A percentile compares a stretch with the other conserved stretches of the same genome.
Conservation (phyloP, 1,284 basidiomycete genomes). For the Sporisorium sorghi region DNA sequence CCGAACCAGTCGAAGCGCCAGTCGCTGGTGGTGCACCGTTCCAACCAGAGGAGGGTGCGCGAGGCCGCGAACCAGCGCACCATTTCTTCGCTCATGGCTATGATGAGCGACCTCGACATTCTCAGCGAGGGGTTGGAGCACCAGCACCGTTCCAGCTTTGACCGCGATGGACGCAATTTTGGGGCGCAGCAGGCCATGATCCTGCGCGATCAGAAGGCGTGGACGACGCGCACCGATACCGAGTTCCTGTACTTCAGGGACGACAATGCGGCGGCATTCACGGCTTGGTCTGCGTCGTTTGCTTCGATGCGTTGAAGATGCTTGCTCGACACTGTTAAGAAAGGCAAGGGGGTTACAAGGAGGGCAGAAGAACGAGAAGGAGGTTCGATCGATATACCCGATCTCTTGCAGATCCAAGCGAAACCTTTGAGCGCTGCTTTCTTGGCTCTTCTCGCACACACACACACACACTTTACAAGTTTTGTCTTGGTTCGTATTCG, state of each 20-base stretch:
- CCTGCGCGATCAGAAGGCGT: constrained; percentile 63
- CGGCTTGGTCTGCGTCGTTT: constrained; percentile 50
- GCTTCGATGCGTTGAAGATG: constrained; percentile 36
- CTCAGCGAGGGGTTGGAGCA: constrained; percentile 59
- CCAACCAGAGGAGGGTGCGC: constrained; percentile 47
- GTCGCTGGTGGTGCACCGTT: constrained; percentile 33
- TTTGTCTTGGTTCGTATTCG: not conserved
- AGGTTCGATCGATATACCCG: constrained; percentile 20
- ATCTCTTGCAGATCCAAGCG: constrained; percentile 1
- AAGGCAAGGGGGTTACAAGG: not conserved
- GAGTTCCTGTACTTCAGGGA: constrained; percentile 56
- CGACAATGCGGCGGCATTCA: constrained; percentile 60
- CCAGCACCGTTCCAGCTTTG: constrained; percentile 53
- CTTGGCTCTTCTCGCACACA: not conserved
- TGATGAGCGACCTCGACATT: constrained; percentile 61
- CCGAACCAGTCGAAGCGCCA: constrained; percentile 31
- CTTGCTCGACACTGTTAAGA: too few species aligned
- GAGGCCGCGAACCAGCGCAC: constrained; percentile 55
- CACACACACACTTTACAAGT: too few species aligned
- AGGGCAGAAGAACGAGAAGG: not conserved
- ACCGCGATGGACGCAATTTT: constrained; percentile 60
- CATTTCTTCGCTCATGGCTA: constrained; percentile 57
- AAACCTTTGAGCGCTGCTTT: not conserved
- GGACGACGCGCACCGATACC: constrained; percentile 59
- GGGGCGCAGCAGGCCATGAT: constrained; percentile 66